Base-by-base conservation (phyloP, 306 rosid genomes). In the Trifolium pratense region DNA sequence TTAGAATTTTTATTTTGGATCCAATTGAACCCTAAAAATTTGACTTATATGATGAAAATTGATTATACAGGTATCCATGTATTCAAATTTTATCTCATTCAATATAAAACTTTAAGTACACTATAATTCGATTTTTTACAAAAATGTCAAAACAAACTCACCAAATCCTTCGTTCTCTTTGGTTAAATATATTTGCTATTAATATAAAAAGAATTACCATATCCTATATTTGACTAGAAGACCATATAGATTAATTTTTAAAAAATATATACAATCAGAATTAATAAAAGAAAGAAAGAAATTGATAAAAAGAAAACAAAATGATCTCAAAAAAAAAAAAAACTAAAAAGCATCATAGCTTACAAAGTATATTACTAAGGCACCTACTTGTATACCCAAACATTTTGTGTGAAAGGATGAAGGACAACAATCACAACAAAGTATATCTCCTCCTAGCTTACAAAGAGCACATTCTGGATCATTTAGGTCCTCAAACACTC, bases 391-490 rank as follows among this genome's bases (percentile, higher is more conserved):
- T 1, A 42, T 65, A 21, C 21, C 1, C 18, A 65, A 21, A 1
- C 70, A 65, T 0, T 3, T 23, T 13, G 6, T 12, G 6, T 65
- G 55, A 15, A 65, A 65, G 1, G 11, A 2, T 1, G 53, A 6
- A 0, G 70, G 70, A 15, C 70, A 65, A 7, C 55, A 10, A 20
- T 65, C 70, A 7, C 70, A 65, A 9, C 70, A 65, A 3, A 65
- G 0, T 2, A 65, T 21, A 21, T 42, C 23, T 21, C 70, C 70
- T 0, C 25, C 48, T 0, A 40, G 18, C 21, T 17, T 10, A 40
- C 70, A 65, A 12, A 40, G 2, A 13, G 2, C 9, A 23, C 70
- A 65, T 0, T 14, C 3, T 0, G 40, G 36, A 7, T 65, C 52
- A 0, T 65, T 18, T 2, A 3, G 1, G 18, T 64, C 31, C 3